Evolutionary conservation across 208 protist species (phyloP), one percentile per base, ranked within the genome.

Genomic region (Spongospora subterranea): DNA sequence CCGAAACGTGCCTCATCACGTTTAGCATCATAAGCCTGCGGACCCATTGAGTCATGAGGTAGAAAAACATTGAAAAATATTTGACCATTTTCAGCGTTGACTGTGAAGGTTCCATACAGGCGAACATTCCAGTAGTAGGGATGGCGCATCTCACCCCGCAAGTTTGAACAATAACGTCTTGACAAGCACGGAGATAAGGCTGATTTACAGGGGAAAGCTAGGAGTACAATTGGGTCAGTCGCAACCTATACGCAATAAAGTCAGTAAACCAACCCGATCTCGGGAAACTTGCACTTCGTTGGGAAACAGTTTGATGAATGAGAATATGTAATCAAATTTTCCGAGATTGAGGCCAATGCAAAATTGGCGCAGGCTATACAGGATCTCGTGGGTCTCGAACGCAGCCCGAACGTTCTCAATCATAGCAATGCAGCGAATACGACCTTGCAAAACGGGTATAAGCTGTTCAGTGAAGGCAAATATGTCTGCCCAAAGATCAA

Each of bases 251-350:
- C 6, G n/a, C 40, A 45, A 20, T 6, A 35, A 82, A 20, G 35
- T 82, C 11, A 6, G 54, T 65, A 65, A 82, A 35, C 71, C 6
- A 43, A 35, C 71, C 71, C 35, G 6, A 17, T 6, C 6, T 82
- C 71, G n/a, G 6, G 71, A n/a, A 39, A n/a, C 17, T 20, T 40
- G 71, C 6, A 82, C 13, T 13, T 45, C 17, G 13, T 82, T n/a
- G 6, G 71, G 71, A n/a, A 82, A 82, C 71, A 40, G 6, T n/a
- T 43, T 35, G 71, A 82, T 82, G 71, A 82, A 45, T 6, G 71
- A 82, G 71, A 82, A 82, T 82, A 82, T 39, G 71, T 82, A 82
- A 43, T 82, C 71, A n/a, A 82, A 82, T 43, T 82, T 82, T 20
- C 71, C 71, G 17, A 43, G 40, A 35, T 82, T 82, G 6, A 82